Percentiles rank a stretch among this genome's conserved stretches.
Conservation (phyloP, 2,329 filamentous ascomycete genomes). For the Xylariaceae sp. region DNA sequence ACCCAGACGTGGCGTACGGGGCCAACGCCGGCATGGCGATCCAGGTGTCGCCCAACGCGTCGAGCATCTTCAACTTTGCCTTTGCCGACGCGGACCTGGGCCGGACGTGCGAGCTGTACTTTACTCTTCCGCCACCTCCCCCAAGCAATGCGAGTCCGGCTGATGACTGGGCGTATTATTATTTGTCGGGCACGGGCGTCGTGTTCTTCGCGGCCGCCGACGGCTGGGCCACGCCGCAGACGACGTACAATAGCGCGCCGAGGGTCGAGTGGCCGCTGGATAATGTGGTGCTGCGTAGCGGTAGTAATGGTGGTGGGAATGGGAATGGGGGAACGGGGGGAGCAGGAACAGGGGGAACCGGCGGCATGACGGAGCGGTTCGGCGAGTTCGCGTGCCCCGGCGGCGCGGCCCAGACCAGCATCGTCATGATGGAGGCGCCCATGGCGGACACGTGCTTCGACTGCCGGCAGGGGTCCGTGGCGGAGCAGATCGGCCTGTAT, state of each 20-base stretch:
- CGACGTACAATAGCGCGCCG: slow-evolving; percentile 15
- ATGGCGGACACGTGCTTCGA: slow-evolving; percentile 18
- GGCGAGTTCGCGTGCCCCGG: slow-evolving; percentile 17
- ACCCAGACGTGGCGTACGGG: slow-evolving; percentile 38
- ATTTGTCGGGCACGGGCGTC: slow-evolving; percentile 14
- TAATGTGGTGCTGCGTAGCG: slow-evolving; percentile 5
- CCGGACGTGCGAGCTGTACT: slow-evolving; percentile 55
- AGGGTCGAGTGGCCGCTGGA: slow-evolving; percentile 11
- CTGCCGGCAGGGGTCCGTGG: slow-evolving; percentile 7
- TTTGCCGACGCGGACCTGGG: slow-evolving; percentile 45
- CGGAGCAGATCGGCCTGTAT: slow-evolving; percentile 13
- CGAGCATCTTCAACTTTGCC: slow-evolving; percentile 63
- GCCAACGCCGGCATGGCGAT: slow-evolving; percentile 32
- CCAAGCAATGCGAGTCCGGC: no score
- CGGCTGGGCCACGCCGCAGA: slow-evolving; percentile 7
- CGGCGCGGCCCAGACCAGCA: slow-evolving; percentile 3
- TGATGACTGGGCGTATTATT: no score
- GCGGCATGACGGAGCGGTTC: slow-evolving; percentile 6
- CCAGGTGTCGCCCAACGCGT: slow-evolving; percentile 42
- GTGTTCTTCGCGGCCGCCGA: slow-evolving; percentile 16
- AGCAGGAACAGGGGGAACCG: no score
- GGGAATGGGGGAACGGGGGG: no score
- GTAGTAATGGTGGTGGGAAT: no score
- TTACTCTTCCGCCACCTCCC: slow-evolving; percentile 34
- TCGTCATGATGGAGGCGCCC: slow-evolving; percentile 13